Conservation (phyloP, 192 early-diverging fungal species). For the Gaertneriomyces semiglobifer region DNA sequence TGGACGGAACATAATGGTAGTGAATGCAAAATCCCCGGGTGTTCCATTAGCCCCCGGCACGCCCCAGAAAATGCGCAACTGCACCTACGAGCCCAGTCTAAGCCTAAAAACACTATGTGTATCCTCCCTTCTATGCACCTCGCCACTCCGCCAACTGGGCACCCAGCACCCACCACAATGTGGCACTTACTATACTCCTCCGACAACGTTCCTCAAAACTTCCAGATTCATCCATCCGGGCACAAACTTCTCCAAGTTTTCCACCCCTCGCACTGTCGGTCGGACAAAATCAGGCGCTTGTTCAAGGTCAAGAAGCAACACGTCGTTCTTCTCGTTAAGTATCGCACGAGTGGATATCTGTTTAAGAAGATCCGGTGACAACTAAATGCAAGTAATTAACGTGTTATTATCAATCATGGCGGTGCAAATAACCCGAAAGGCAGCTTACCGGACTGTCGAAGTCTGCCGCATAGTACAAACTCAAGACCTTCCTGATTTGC, state of each 20-base stretch:
- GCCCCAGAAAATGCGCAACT: no score
- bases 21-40: no score
- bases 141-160: no score
- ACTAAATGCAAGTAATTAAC: conserved; percentile 30
- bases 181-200: not conserved
- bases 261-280: conserved; percentile 57
- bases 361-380: conserved; percentile 84
- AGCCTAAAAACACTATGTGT: no score
- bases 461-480: conserved; percentile 92
- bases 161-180: no score
- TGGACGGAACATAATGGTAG: no score
- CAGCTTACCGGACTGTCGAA: conserved; percentile 79
- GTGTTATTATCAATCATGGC: no score
- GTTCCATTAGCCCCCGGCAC: no score
- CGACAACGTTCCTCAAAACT: conserved; percentile 32
- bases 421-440: not conserved
- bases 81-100: no score
- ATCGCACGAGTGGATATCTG: conserved; percentile 81
- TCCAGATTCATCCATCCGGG: conserved; percentile 62
- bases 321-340: conserved; percentile 85
- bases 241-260: conserved; percentile 69
- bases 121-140: no score
- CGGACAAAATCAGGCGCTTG: conserved; percentile 61
- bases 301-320: conserved; percentile 80
- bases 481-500: conserved; percentile 96